Percentiles rank a stretch among this genome's conserved stretches.
phyloP scores from a whole-genome alignment of 371 early-diverging fungal species.

The Lichtheimia ornata region DNA sequence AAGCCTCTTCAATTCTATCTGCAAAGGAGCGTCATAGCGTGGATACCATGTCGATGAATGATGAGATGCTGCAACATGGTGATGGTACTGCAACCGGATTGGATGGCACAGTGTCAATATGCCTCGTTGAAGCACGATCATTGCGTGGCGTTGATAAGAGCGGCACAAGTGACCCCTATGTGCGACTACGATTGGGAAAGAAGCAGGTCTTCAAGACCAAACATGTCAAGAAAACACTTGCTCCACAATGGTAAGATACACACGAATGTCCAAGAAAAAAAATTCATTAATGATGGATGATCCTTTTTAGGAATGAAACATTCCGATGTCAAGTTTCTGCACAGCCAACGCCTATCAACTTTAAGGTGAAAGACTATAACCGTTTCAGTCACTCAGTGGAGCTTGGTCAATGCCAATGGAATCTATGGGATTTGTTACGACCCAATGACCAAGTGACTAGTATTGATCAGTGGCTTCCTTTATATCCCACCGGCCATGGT shows the following conservation, averaged over 20 bases:
- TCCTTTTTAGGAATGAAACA: slow-evolving; percentile 36
- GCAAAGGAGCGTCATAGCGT: slow-evolving; percentile 10
- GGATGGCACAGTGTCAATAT: slow-evolving; percentile 49
- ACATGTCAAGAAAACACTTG: slow-evolving; percentile 72
- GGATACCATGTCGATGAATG: slow-evolving; percentile 22
- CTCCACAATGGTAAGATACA: slow-evolving; percentile 65
- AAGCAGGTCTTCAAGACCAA: slow-evolving; percentile 74
- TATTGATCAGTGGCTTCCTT: slow-evolving; percentile 39
- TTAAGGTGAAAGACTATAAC: slow-evolving; percentile 72
- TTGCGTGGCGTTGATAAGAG: slow-evolving; percentile 65
- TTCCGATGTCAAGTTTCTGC: slow-evolving; percentile 30
- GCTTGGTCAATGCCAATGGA: slow-evolving; percentile 59
- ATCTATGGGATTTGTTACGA: slow-evolving; percentile 58
- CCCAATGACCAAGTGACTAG: slow-evolving; percentile 27
- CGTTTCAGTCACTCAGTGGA: slow-evolving; percentile 64
- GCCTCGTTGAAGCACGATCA: slow-evolving; percentile 58
- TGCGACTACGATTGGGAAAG: slow-evolving; percentile 53
- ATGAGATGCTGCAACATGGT: slow-evolving; percentile 6
- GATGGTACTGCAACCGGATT: slow-evolving; percentile 24
- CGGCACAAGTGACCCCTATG: slow-evolving; percentile 66
- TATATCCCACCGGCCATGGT: slow-evolving; percentile 44
- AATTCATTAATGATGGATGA: not conserved
- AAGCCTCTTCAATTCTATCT: slow-evolving; percentile 9
- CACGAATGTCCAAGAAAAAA: no score
- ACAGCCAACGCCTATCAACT: slow-evolving; percentile 49